Percentiles rank a stretch among this genome's conserved stretches.
Conservation (phyloP, 345 rosid genomes). For the Ceriops decandra region DNA sequence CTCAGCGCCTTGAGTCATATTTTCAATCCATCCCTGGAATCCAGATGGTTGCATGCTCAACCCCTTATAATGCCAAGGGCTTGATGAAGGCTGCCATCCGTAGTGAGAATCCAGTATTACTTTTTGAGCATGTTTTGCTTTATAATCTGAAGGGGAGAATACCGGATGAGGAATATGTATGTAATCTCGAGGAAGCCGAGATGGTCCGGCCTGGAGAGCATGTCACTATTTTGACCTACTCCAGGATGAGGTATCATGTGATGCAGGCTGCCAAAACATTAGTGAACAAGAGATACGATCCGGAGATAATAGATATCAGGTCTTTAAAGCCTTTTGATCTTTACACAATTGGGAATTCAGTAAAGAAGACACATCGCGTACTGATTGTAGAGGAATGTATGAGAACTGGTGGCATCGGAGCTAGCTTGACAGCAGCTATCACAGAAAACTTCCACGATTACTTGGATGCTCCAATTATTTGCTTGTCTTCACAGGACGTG, state of each 20-base stretch:
- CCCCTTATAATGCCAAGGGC: conserved; percentile 94
- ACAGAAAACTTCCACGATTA: conserved; percentile 86
- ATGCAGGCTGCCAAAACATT: conserved; percentile 94
- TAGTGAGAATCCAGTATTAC: conserved; percentile 92
- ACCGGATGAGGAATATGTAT: conserved; percentile 82
- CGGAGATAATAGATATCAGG: conserved; percentile 92
- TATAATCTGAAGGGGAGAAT: conserved; percentile 96
- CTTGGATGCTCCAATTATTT: conserved; percentile 86
- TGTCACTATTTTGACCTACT: conserved; percentile 80
- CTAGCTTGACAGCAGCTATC: conserved; percentile 87
- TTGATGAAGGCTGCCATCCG: conserved; percentile 97
- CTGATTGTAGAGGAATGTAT: conserved; percentile 95
- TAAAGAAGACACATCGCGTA: conserved; percentile 88
- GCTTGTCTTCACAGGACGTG: conserved; percentile 95
- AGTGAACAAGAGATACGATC: conserved; percentile 91
- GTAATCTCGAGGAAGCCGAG: conserved; percentile 93
- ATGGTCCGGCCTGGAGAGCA: conserved; percentile 96
- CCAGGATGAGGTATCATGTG: conserved; percentile 94
- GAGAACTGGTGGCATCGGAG: conserved; percentile 96
- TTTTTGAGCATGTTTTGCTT: conserved; percentile 88
- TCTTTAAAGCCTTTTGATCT: conserved; percentile 91
- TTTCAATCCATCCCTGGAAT: conserved; percentile 97
- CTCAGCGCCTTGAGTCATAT: conserved; percentile 90
- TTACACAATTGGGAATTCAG: conserved; percentile 78
- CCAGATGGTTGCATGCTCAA: conserved; percentile 98